phyloP scores from a whole-genome alignment of 2,329 filamentous ascomycete genomes.

The Beauveria rudraprayagi region DNA sequence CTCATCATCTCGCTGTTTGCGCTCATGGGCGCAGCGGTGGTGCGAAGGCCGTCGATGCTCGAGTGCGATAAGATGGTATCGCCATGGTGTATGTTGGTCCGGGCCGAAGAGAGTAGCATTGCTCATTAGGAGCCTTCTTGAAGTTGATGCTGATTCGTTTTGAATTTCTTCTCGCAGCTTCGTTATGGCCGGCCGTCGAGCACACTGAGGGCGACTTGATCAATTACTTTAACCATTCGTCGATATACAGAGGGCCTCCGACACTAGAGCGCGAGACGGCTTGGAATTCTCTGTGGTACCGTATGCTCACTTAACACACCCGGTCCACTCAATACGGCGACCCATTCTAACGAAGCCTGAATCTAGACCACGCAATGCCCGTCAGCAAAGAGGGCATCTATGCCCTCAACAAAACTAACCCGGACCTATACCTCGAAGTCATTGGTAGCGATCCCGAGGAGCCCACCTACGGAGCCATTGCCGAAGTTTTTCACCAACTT shows the following conservation, averaged over 20 bases:
- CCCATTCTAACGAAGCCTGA: neutral
- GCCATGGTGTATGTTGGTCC: conserved; percentile 3
- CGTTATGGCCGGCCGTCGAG: conserved; percentile 8
- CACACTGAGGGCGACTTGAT: conserved; percentile 6
- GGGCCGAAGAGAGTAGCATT: no score
- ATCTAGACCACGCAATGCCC: conserved; percentile 6
- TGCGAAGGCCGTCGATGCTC: conserved; percentile 1
- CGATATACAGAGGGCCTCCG: conserved; percentile 12
- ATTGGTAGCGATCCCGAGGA: conserved; percentile 7
- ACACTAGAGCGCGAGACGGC: conserved; percentile 11
- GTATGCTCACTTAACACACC: neutral
- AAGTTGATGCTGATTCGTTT: neutral
- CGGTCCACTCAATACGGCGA: neutral
- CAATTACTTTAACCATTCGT: conserved; percentile 13
- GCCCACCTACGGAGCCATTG: conserved; percentile 8
- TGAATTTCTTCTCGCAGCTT: neutral
- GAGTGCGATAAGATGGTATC: conserved; percentile 8
- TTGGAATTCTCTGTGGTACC: conserved; percentile 11
- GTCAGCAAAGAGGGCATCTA: conserved; percentile 4
- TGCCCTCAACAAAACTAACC: conserved; percentile 3
- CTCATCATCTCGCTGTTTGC: conserved; percentile 1
- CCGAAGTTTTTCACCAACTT: conserved; percentile 14
- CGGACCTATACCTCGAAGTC: conserved; percentile 6
- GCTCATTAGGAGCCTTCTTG: neutral
- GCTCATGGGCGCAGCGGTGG: neutral